phyloP scores from a whole-genome alignment of 805 yeast genomes.

The Vanderwaltozyma polyspora region DNA sequence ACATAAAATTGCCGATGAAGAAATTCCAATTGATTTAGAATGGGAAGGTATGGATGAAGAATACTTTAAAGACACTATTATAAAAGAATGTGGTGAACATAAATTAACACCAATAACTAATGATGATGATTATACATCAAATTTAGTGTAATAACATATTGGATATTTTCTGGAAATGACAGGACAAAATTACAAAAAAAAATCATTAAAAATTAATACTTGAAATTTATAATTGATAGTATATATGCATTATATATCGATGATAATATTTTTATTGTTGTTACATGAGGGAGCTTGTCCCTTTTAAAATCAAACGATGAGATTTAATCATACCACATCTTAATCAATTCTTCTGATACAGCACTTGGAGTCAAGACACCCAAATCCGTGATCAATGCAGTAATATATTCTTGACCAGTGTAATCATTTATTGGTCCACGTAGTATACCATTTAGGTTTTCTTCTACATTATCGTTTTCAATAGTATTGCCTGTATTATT shows the following conservation, averaged over 20 bases:
- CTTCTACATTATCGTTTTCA: constrained; percentile 1
- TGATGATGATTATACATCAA: constrained; percentile 18
- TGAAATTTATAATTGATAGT: not conserved
- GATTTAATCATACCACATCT: constrained; percentile 85
- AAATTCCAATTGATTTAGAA: constrained; percentile 32
- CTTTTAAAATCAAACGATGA: too few relatives aligned
- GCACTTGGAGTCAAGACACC: constrained; percentile 97
- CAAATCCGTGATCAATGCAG: constrained; percentile 90
- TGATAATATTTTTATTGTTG: too few relatives aligned
- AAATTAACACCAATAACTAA: constrained; percentile 18
- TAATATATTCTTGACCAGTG: constrained; percentile 90
- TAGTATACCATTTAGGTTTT: constrained; percentile 22
- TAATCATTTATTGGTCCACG: constrained; percentile 66
- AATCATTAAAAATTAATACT: too few relatives aligned
- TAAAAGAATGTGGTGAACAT: constrained; percentile 13
- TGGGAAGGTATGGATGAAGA: constrained; percentile 36
- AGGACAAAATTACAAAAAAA: too few relatives aligned
- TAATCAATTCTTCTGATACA: constrained; percentile 94
- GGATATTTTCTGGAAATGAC: too few relatives aligned
- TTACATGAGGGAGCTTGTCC: too few relatives aligned
- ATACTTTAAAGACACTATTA: constrained; percentile 17
- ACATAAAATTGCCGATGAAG: constrained; percentile 55
- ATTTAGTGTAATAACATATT: constrained; percentile 9
- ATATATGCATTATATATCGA: too few relatives aligned
- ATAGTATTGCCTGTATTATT: constrained; percentile 2